Evolutionary conservation across 176 grass and related monocot genomes (phyloP), one percentile per base, ranked within the genome.

Genomic region (Triticum turgidum): DNA sequence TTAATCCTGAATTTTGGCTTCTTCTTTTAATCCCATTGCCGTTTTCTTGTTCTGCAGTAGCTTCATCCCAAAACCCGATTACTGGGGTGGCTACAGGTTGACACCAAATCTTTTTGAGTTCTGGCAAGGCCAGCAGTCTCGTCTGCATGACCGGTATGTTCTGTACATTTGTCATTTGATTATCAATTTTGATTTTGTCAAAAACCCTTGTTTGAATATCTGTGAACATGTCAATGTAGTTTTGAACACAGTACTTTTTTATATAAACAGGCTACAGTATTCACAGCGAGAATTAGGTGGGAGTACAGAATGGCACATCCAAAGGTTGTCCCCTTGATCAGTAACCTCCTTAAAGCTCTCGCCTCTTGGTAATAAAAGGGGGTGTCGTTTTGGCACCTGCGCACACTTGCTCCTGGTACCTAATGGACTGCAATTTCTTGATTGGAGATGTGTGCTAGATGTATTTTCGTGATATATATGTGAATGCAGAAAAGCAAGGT

Each of bases 101-200:
- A 98, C 80, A 80, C 94, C 93, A 82, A 85, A 30, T 12, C 79
- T 68, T 80, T 94, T 94, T 83, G 97, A 98, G 77, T 98, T 98
- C 58, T 98, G 97, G 97, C 94, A 99, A 96, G 94, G 97, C 29
- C 97, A 99, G 73, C 87, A 88, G 33, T 96, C 97, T 91, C 93
- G 97, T 39, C 77, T 99, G 21, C 97, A 99, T 90, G 97, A 96
- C 79, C 79, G 92, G 94, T 99, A 94, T 33, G 86, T 85, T 62
- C 39, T 22, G 0, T 59, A 54, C 35, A 38, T 25, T 62, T 11
- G 25, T 62, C 76, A 69, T 69, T 29, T 44, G 1, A 11, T 32
- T 21, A 38, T 30, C 12, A 7, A 75, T 51, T 75, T 51, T 27
- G 24, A 75, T 30, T 52, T 51, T 76, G 13, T 52, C 25, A 52